These are phyloP conservation scores for Balamuthia mandrillaris DNA, from an alignment of 208 protist species.

Conservation along the genomic window DNA sequence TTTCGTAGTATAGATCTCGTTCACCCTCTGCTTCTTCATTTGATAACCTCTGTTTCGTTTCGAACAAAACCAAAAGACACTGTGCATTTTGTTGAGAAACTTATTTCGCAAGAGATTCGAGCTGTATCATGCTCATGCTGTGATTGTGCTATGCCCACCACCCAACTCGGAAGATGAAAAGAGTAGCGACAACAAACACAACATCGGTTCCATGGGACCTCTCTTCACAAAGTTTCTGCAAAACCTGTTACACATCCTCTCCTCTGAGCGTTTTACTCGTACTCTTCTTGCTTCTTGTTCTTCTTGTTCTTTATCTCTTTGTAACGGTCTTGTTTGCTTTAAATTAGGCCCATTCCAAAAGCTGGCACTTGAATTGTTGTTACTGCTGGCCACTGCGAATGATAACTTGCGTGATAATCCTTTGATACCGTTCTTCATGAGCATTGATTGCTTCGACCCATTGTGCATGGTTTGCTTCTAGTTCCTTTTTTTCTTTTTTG, in stretches of 20 bases:
- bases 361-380: slow-evolving; percentile 38
- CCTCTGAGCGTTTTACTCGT: background rate
- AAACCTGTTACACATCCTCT: background rate
- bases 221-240: background rate
- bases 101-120: slow-evolving; percentile 66
- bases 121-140: background rate
- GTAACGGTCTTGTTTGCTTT: background rate
- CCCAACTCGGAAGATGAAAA: no score
- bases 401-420: slow-evolving; percentile 60
- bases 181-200: background rate
- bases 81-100: slow-evolving; percentile 57
- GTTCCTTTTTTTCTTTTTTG: background rate
- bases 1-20: background rate
- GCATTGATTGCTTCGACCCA: slow-evolving; percentile 44
- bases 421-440: slow-evolving; percentile 56
- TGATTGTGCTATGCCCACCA: no score
- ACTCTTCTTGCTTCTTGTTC: background rate
- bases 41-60: background rate
- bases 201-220: background rate
- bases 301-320: background rate
- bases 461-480: slow-evolving; percentile 11
- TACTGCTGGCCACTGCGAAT: slow-evolving; percentile 56
- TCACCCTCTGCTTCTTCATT: background rate
- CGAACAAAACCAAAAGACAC: slow-evolving; percentile 35
- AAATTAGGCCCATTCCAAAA: background rate